Base-by-base conservation (phyloP, 2,329 filamentous ascomycete species). In the Fusarium fujikuroi region DNA sequence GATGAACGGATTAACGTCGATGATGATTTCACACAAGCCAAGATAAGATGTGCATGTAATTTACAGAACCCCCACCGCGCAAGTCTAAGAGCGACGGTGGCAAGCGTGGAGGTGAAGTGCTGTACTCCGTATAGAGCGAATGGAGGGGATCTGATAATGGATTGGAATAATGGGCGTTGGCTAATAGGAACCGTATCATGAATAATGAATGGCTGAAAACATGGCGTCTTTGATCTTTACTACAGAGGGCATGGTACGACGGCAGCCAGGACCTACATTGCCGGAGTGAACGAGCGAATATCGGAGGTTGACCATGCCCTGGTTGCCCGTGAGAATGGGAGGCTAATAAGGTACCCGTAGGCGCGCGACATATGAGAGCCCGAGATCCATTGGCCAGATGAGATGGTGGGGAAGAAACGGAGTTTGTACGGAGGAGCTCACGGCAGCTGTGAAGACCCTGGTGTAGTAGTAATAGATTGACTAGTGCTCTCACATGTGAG, bases 171-270 rank as follows among this genome's bases (percentile, higher is more conserved):
- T 74, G 71, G 37, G 54, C 34, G 72, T 74, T 74, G 72, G 71
- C 72, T 74, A 74, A 74, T 73, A 44, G 74, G 72, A 74, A 74
- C 72, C 49, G 39, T 60, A 69, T 66, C 71, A 66, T 66, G 67
- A 47, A 46, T 53, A 40, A 47, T 69, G 44, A 69, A 74, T 74
- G 68, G 69, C 54, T 56, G 50, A 58, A 66, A 53, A 34, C 36
- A 47, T 62, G 40, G 72, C 54, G 46, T 37, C 54, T 58, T 66
- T 60, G 66, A 73, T 71, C 70, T 56, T 73, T 69, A 67, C 66
- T 67, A 44, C 42, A 63, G 58, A 57, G 25, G 68, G 68, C 32
- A 73, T 60, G 70, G 62, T 60, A 58, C 49, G 57, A 40, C 50
- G 65, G 64, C 49, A 73, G 70, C 42, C 49, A 63, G 66, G 70